Evolutionary conservation across 2,329 filamentous ascomycete species (phyloP).

Genomic region (Sordariomycetes sp.): DNA sequence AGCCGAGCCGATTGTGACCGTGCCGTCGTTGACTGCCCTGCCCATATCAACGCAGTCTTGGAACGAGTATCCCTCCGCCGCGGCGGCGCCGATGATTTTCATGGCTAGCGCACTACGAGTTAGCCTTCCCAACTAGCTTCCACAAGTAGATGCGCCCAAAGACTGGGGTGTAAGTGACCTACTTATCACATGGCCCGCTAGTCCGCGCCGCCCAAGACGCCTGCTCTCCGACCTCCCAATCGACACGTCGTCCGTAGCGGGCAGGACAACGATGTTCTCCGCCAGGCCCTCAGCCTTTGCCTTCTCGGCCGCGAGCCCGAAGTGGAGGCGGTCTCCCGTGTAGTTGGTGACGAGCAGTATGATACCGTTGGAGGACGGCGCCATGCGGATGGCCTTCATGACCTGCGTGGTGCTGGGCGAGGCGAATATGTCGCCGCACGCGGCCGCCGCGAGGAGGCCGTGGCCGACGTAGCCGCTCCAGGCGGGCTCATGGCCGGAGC

Average conservation of each 20-base stretch:
- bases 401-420: conserved; percentile 54
- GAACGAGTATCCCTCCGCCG: conserved; percentile 31
- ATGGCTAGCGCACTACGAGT: conserved; percentile 28
- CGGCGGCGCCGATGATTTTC: conserved; percentile 43
- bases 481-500: conserved; percentile 49
- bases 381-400: conserved; percentile 43
- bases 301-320: conserved; percentile 48
- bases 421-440: conserved; percentile 53
- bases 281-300: conserved; percentile 39
- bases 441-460: conserved; percentile 49
- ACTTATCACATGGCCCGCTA: conserved; percentile 43
- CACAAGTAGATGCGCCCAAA: too few species aligned
- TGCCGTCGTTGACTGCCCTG: conserved; percentile 34
- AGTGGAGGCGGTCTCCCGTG: conserved; percentile 53
- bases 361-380: conserved; percentile 40
- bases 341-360: conserved; percentile 56
- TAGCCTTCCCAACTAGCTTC: too few species aligned
- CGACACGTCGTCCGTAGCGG: conserved; percentile 55
- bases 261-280: conserved; percentile 32
- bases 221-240: conserved; percentile 39
- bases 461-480: conserved; percentile 53
- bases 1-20: conserved; percentile 46
- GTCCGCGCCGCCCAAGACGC: conserved; percentile 49
- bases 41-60: conserved; percentile 40
- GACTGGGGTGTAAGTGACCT: too few species aligned